Percentiles rank a stretch among this genome's conserved stretches.
Evolutionary conservation across 2,329 filamentous ascomycete genomes (phyloP).

Genomic region (Tolypocladium guangdongense): DNA sequence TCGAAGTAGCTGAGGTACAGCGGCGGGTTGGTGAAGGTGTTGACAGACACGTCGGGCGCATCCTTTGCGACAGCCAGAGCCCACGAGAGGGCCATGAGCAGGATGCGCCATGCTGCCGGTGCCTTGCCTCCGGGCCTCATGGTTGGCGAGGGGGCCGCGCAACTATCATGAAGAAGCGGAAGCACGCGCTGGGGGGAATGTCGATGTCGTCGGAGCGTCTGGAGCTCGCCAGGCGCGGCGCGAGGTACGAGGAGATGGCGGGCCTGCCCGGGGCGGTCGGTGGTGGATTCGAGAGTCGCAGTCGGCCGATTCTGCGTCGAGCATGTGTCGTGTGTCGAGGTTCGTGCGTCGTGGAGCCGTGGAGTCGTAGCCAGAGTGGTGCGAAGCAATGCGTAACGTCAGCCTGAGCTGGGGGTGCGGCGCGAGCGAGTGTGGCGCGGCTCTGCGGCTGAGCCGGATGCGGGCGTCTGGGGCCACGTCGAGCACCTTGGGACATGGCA

Average conservation of each 20-base stretch:
- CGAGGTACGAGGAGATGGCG: not conserved
- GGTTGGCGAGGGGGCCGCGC: conserved; percentile 22
- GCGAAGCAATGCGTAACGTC: conserved; percentile 5
- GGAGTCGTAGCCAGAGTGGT: not conserved
- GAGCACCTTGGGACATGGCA: not conserved
- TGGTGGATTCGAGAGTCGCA: not conserved
- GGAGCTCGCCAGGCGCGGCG: not conserved
- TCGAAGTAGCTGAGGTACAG: conserved; percentile 78
- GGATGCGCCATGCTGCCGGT: conserved; percentile 34
- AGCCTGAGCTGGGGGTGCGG: conserved; percentile 4
- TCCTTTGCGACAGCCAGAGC: conserved; percentile 42
- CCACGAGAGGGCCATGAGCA: conserved; percentile 32
- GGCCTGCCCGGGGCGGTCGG: not conserved
- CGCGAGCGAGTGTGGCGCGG: conserved; percentile 8
- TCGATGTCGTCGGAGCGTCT: not conserved
- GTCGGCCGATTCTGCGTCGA: not conserved
- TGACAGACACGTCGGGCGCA: conserved; percentile 54
- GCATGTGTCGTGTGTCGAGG: not conserved
- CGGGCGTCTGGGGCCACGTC: conserved; percentile 5
- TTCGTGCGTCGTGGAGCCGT: not conserved
- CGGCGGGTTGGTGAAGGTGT: conserved; percentile 55
- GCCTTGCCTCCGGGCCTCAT: conserved; percentile 44
- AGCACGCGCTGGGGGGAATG: not conserved
- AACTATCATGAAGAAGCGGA: conserved; percentile 30
- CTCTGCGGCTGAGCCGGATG: conserved; percentile 1